Conservation (phyloP, 805 yeast genomes). For the Starmera pachycereana region DNA sequence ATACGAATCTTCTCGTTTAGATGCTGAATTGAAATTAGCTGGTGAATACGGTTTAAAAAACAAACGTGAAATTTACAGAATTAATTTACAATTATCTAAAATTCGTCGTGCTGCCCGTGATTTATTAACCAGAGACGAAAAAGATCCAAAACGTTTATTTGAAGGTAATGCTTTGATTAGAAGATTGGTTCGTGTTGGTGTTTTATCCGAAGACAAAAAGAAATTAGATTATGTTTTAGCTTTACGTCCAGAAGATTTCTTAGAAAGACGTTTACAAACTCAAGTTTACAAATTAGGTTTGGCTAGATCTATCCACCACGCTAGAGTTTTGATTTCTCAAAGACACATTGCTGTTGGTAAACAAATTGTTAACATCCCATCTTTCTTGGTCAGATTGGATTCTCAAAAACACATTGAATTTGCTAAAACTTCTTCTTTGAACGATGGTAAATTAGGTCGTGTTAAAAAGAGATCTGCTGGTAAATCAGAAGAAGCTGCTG, state of each 20-base stretch:
- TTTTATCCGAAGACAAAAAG: slow-evolving; percentile 98
- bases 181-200: slow-evolving; percentile 99
- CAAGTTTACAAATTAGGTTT: slow-evolving; percentile 99
- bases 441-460: slow-evolving; percentile 99
- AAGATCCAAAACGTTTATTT: slow-evolving; percentile 99
- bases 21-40: slow-evolving; percentile 97
- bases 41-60: slow-evolving; percentile 99
- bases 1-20: slow-evolving; percentile 98
- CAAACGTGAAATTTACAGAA: slow-evolving; percentile 99
- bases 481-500: slow-evolving; percentile 63
- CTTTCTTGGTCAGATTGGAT: slow-evolving; percentile 99
- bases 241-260: slow-evolving; percentile 95
- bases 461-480: slow-evolving; percentile 70
- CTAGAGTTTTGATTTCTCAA: slow-evolving; percentile 96
- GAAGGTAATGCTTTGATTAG: slow-evolving; percentile 99
- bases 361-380: slow-evolving; percentile 97
- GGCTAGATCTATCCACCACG: slow-evolving; percentile 99
- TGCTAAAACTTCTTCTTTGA: slow-evolving; percentile 98
- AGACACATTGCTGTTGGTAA: slow-evolving; percentile 99
- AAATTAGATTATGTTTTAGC: slow-evolving; percentile 99
- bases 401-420: slow-evolving; percentile 99
- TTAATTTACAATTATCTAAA: slow-evolving; percentile 97
- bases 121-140: slow-evolving; percentile 98
- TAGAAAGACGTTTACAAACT: slow-evolving; percentile 99
- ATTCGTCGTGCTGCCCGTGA: slow-evolving; percentile 99